Conservation (phyloP, 768 basidiomycete species). For the Pluteus cervinus region DNA sequence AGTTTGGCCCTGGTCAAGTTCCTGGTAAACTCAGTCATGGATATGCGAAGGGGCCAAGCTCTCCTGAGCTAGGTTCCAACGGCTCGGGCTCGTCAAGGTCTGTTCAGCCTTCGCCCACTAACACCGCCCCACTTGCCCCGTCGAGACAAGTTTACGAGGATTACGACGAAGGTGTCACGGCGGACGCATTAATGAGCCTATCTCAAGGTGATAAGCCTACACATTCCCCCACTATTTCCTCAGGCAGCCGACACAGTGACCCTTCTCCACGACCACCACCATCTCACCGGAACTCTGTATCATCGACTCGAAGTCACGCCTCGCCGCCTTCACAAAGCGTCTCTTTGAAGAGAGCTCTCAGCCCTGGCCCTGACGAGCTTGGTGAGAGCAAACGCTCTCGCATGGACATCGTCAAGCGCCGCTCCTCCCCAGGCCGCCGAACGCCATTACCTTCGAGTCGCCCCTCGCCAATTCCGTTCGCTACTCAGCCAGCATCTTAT, state of each 20-base stretch:
- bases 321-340: constrained; percentile 49
- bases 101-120: constrained; percentile 68
- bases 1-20: constrained; percentile 23
- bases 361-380: constrained; percentile 58
- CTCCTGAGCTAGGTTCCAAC: constrained; percentile 63
- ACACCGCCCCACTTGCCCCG: constrained; percentile 51
- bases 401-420: constrained; percentile 43
- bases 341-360: constrained; percentile 61
- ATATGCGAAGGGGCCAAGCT: constrained; percentile 36
- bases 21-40: constrained; percentile 21
- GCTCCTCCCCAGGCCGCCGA: constrained; percentile 46
- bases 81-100: constrained; percentile 61
- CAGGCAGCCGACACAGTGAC: constrained; percentile 47
- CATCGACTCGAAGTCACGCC: constrained; percentile 56
- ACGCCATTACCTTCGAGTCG: constrained; percentile 57
- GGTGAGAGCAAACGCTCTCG: constrained; percentile 55
- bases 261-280: constrained; percentile 41
- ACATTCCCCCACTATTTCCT: constrained; percentile 56
- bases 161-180: constrained; percentile 84
- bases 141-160: constrained; percentile 81
- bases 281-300: constrained; percentile 62
- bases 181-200: constrained; percentile 77
- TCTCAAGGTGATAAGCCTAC: constrained; percentile 32
- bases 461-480: constrained; percentile 70
- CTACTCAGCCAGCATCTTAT: constrained; percentile 60